phyloP scores from a whole-genome alignment of 2,329 filamentous ascomycete genomes.

The Penicillium sp. region DNA sequence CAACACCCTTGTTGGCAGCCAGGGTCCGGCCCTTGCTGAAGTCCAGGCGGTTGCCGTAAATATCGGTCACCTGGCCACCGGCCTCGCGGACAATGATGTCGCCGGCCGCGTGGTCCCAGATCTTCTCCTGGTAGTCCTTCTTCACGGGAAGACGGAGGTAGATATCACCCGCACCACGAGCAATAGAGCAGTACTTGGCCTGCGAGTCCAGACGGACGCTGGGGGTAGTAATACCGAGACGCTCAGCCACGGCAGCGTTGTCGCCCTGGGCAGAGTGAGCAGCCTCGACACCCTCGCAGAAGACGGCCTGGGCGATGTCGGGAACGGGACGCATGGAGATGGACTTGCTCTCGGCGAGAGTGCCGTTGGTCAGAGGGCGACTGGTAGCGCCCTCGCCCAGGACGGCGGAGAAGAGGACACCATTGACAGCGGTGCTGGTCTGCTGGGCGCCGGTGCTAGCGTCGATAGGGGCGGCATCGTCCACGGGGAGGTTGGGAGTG shows the following conservation, averaged over 20 bases:
- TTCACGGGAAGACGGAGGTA: constrained; percentile 87
- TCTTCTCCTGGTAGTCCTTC: constrained; percentile 94
- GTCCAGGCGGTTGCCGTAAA: constrained; percentile 79
- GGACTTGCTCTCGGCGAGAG: constrained; percentile 52
- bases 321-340: constrained; percentile 80
- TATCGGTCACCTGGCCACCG: constrained; percentile 88
- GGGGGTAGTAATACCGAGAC: constrained; percentile 83
- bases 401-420: constrained; percentile 86
- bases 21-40: constrained; percentile 86
- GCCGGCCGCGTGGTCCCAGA: constrained; percentile 97
- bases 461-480: constrained; percentile 72
- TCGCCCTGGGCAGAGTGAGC: constrained; percentile 89
- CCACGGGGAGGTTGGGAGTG: constrained; percentile 90
- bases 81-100: constrained; percentile 93
- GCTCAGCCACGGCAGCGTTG: constrained; percentile 79
- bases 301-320: constrained; percentile 77
- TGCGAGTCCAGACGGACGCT: constrained; percentile 97
- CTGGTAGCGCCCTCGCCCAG: constrained; percentile 77
- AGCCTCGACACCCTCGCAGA: constrained; percentile 96
- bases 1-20: constrained; percentile 86
- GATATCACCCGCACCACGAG: constrained; percentile 88
- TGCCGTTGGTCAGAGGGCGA: constrained; percentile 65
- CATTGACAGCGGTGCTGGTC: constrained; percentile 72
- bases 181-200: constrained; percentile 96
- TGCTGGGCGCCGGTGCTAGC: constrained; percentile 73